A percentile compares a stretch with the other conserved stretches of the same genome.
Evolutionary conservation across 2,329 filamentous ascomycete species (phyloP).

Genomic region (Neopestalotiopsis clavispora): DNA sequence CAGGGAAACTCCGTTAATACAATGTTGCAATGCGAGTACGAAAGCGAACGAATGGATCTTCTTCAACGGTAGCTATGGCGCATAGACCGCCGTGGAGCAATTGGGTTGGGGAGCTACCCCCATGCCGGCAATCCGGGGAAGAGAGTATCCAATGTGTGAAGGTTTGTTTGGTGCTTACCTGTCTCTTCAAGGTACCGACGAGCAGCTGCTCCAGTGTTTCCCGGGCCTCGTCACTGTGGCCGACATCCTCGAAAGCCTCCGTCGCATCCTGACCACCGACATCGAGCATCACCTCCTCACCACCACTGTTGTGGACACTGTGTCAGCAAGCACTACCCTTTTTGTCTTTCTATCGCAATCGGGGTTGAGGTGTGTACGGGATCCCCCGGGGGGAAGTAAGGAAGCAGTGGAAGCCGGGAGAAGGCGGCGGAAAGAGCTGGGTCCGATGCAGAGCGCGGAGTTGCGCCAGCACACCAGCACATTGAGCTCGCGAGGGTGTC

Average conservation of each 20-base stretch:
- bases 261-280: slow-evolving; percentile 95
- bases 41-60: background rate
- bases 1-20: slow-evolving; percentile 21
- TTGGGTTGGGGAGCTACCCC: background rate
- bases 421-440: background rate
- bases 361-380: background rate
- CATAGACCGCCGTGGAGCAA: slow-evolving; percentile 5
- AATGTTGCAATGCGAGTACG: background rate
- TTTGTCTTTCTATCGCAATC: background rate
- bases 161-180: slow-evolving; percentile 58
- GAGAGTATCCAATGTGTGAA: background rate
- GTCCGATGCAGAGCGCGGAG: slow-evolving; percentile 15
- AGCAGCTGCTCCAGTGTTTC: slow-evolving; percentile 84
- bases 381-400: no score
- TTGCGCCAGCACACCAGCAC: background rate
- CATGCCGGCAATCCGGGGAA: background rate
- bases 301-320: slow-evolving; percentile 73
- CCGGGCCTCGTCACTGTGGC: slow-evolving; percentile 97
- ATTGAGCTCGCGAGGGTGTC: slow-evolving; percentile 9
- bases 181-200: slow-evolving; percentile 79
- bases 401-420: background rate
- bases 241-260: slow-evolving; percentile 98
- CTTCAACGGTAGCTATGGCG: background rate
- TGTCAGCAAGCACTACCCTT: slow-evolving; percentile 1
- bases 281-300: slow-evolving; percentile 97